Conservation (phyloP, 139 green algal genomes). For the Zygnema cylindricum region DNA sequence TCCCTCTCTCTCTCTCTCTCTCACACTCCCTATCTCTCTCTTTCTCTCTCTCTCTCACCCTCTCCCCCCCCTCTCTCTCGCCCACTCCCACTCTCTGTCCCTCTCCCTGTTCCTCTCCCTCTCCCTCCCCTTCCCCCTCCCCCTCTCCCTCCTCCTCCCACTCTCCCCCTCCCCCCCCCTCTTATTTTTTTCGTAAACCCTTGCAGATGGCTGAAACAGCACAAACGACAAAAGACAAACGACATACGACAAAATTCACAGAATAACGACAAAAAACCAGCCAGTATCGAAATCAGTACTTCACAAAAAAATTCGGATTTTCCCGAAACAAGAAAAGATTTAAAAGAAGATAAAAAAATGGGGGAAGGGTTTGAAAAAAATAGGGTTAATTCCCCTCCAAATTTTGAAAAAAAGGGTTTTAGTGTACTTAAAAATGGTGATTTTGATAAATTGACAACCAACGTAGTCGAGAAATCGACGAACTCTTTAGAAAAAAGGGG, state of each 20-base stretch:
- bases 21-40: neutral
- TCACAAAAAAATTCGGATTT: neutral
- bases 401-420: too few relatives aligned
- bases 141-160: neutral
- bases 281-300: neutral
- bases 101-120: neutral
- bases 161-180: neutral
- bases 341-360: neutral
- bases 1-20: constrained; percentile 2
- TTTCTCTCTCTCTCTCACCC: neutral
- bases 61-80: neutral
- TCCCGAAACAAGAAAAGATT: neutral
- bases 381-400: neutral
- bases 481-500: neutral
- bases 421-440: neutral
- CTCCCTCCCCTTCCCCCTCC: constrained; percentile 4
- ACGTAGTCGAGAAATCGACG: neutral
- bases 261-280: neutral
- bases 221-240: neutral
- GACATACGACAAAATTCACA: neutral
- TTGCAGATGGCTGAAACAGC: neutral
- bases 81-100: too few relatives aligned
- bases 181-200: neutral
- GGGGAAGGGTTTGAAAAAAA: neutral
- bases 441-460: neutral